These are phyloP conservation scores for Cavenderia fasciculata DNA, from an alignment of 78 protist species.

Conservation along the genomic window DNA sequence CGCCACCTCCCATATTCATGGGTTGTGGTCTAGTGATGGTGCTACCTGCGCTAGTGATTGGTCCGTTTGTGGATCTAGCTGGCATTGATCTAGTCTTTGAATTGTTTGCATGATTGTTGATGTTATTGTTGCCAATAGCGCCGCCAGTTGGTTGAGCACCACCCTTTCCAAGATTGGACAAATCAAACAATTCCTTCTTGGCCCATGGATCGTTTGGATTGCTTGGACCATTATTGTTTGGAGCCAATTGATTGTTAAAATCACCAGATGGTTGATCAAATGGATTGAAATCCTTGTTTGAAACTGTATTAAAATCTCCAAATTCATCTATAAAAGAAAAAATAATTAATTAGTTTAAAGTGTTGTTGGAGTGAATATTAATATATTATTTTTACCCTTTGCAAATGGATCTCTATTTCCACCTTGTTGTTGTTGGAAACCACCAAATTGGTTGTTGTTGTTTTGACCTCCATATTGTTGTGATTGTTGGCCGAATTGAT, in stretches of 20 bases:
- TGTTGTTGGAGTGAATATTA: background rate
- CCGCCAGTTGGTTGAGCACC: background rate
- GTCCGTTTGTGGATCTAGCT: conserved; percentile 48
- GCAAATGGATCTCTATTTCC: conserved; percentile 64
- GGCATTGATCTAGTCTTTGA: conserved; percentile 8
- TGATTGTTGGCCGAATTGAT: conserved; percentile 24
- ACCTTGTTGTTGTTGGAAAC: background rate
- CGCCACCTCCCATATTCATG: background rate
- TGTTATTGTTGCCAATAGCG: background rate
- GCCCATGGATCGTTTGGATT: conserved; percentile 63
- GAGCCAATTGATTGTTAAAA: background rate
- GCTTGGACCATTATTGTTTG: background rate
- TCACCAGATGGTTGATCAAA: conserved; percentile 74
- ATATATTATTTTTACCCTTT: background rate
- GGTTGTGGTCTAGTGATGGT: conserved; percentile 25
- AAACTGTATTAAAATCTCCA: conserved; percentile 49
- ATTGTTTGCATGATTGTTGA: background rate
- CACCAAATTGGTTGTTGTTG: conserved; percentile 63
- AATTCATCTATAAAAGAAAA: conserved; percentile 22
- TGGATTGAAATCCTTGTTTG: conserved; percentile 65
- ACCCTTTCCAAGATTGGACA: conserved; percentile 46
- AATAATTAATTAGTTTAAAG: background rate
- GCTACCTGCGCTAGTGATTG: conserved; percentile 62
- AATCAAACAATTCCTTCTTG: conserved; percentile 62
- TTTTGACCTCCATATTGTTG: no score